Conservation (phyloP, 2,329 filamentous ascomycete genomes). For the Apiospora rasikravindrae region DNA sequence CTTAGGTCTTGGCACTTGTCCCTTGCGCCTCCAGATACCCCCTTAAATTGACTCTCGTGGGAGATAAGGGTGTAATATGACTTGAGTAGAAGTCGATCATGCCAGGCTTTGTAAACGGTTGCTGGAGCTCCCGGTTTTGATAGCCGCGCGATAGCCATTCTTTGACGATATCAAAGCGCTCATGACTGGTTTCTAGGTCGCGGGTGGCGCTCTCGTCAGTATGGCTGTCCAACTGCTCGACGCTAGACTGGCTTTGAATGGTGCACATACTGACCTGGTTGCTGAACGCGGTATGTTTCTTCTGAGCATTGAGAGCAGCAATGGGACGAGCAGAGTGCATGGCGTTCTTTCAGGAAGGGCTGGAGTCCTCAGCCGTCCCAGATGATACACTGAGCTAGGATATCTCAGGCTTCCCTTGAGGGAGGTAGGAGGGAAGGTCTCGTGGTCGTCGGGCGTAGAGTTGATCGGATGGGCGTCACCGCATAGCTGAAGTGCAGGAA, state of each 20-base stretch:
- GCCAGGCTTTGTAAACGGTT: slow-evolving; percentile 86
- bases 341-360: slow-evolving; percentile 66
- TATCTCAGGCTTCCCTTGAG: slow-evolving; percentile 46
- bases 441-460: too few relatives aligned
- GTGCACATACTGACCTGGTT: slow-evolving; percentile 74
- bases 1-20: slow-evolving; percentile 46
- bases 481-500: slow-evolving; percentile 50
- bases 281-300: slow-evolving; percentile 84
- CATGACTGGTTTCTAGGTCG: slow-evolving; percentile 82
- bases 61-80: slow-evolving; percentile 77
- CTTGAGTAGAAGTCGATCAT: slow-evolving; percentile 79
- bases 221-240: slow-evolving; percentile 64
- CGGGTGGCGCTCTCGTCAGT: slow-evolving; percentile 85
- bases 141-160: slow-evolving; percentile 79
- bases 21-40: slow-evolving; percentile 83
- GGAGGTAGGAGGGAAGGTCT: too few relatives aligned
- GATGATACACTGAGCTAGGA: slow-evolving; percentile 65
- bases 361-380: slow-evolving; percentile 75
- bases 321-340: slow-evolving; percentile 51
- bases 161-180: slow-evolving; percentile 89
- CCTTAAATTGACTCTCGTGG: slow-evolving; percentile 78
- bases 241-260: slow-evolving; percentile 59
- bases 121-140: slow-evolving; percentile 85
- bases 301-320: slow-evolving; percentile 52
- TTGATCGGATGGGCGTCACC: slow-evolving; percentile 41